Conservation (phyloP, 768 basidiomycete species). For the Lyophyllum shimeji region DNA sequence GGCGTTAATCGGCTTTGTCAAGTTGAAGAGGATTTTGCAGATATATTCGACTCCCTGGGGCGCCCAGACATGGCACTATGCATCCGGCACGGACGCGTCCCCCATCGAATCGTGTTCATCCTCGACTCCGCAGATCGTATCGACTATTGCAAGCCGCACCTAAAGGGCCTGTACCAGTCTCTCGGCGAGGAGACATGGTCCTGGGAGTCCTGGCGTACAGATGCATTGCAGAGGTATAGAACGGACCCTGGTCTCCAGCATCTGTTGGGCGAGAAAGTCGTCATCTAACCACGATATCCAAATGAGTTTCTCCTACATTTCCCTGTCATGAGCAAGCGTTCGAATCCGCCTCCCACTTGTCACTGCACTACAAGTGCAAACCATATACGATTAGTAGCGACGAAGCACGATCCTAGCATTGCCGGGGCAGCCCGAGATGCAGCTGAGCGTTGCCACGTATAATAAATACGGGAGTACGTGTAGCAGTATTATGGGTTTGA, state of each 20-base stretch:
- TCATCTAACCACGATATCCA: no score
- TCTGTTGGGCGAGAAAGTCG: no score
- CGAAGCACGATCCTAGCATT: no score
- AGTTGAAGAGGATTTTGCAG: neutral
- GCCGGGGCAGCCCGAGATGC: no score
- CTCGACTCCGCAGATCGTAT: neutral
- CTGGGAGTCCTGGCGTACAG: neutral
- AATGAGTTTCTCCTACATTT: no score
- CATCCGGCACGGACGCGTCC: neutral
- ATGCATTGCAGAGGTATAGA: neutral
- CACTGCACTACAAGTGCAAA: no score
- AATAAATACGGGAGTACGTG: no score
- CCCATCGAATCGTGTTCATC: neutral
- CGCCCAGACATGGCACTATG: neutral
- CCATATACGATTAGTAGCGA: no score
- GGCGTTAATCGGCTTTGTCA: neutral
- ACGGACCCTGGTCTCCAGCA: neutral
- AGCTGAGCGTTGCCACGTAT: neutral
- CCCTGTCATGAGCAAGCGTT: no score
- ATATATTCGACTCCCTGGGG: neutral
- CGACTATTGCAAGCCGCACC: neutral
- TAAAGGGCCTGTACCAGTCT: neutral
- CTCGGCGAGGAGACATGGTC: neutral
- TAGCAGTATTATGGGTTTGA: slow-evolving; percentile 4
- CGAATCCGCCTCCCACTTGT: no score